Evolutionary conservation across 805 yeast species (phyloP).

Genomic region (Debaryomyces hansenii): DNA sequence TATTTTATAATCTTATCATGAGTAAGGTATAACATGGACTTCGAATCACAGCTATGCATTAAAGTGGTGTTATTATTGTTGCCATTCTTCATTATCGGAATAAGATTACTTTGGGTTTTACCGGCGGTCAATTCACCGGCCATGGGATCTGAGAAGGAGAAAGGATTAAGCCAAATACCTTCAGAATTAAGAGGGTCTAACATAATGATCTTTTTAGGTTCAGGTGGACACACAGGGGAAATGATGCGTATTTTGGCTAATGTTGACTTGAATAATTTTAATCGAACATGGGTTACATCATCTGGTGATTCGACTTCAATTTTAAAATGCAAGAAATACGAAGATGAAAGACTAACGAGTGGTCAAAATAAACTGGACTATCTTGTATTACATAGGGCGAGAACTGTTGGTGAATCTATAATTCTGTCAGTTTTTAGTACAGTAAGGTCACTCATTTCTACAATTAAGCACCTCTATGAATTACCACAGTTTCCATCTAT

Average conservation of each 20-base stretch:
- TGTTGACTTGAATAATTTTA: constrained; percentile 26
- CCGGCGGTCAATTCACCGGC: constrained; percentile 18
- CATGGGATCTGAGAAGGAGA: not conserved
- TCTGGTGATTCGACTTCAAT: constrained; percentile 55
- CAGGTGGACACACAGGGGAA: constrained; percentile 98
- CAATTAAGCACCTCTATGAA: constrained; percentile 23
- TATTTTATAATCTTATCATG: not conserved
- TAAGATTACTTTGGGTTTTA: constrained; percentile 22
- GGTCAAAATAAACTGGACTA: constrained; percentile 16
- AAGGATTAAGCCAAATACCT: constrained; percentile 4
- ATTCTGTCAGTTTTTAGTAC: constrained; percentile 49
- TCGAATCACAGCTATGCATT: constrained; percentile 17
- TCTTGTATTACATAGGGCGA: constrained; percentile 52
- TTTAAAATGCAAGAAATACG: constrained; percentile 37
- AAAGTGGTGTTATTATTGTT: constrained; percentile 13
- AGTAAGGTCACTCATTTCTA: constrained; percentile 30
- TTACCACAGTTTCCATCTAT: constrained; percentile 40
- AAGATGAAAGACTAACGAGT: constrained; percentile 16
- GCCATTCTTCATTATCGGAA: constrained; percentile 20
- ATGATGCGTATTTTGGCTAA: constrained; percentile 69
- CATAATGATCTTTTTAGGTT: constrained; percentile 73
- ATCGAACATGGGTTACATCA: constrained; percentile 44
- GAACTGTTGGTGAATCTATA: constrained; percentile 58
- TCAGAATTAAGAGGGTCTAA: constrained; percentile 16
- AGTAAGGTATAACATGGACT: constrained; percentile 14